Evolutionary conservation across 2,329 filamentous ascomycete genomes (phyloP).

Genomic region (Fusarium napiforme): DNA sequence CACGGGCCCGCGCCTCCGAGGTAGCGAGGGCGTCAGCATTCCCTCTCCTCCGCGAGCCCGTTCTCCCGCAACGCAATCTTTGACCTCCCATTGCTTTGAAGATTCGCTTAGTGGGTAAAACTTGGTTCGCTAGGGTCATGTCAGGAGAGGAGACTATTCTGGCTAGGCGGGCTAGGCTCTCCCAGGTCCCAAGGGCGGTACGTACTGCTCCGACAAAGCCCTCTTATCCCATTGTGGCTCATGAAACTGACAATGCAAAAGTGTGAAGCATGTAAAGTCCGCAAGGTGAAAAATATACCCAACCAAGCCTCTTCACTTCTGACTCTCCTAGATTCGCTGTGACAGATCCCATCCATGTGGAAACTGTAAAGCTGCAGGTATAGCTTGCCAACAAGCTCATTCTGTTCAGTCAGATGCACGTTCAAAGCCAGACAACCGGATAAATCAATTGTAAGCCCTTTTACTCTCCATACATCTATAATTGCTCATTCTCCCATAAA

Average conservation of each 20-base stretch:
- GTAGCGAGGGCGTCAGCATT: constrained; percentile 23
- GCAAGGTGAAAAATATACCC: constrained; percentile 7
- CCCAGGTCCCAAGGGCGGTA: constrained; percentile 30
- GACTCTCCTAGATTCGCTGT: constrained; percentile 22
- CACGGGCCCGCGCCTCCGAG: constrained; percentile 29
- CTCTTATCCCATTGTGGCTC: neutral
- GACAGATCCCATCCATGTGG: constrained; percentile 25
- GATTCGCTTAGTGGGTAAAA: neutral
- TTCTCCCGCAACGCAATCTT: neutral
- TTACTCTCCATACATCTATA: rapidly evolving
- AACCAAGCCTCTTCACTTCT: neutral
- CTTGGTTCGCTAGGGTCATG: neutral
- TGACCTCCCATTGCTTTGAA: neutral
- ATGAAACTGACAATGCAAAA: constrained; percentile 5
- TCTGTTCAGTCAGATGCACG: constrained; percentile 13
- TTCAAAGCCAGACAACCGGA: constrained; percentile 19
- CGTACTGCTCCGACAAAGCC: neutral
- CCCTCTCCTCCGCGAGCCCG: constrained; percentile 1
- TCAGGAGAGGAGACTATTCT: constrained; percentile 29
- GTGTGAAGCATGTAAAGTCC: constrained; percentile 34
- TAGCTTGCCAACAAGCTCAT: constrained; percentile 26
- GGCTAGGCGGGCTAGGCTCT: constrained; percentile 22
- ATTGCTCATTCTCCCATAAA: neutral
- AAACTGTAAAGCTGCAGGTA: constrained; percentile 28
- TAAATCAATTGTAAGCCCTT: constrained; percentile 16